Conservation (phyloP, 164 flowering plant genomes). For the Malania oleifera region DNA sequence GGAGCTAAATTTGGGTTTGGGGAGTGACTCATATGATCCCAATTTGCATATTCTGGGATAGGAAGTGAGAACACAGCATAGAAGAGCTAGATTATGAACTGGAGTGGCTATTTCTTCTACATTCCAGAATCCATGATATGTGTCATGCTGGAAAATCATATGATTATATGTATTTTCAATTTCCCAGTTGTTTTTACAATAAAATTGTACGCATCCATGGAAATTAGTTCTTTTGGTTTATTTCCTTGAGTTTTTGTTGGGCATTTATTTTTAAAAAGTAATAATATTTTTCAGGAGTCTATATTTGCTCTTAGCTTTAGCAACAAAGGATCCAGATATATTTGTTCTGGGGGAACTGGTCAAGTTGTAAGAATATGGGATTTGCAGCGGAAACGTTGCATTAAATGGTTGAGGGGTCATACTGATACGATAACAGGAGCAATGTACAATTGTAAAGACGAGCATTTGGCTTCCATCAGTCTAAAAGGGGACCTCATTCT, state of each 20-base stretch:
- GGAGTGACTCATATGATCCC: too few species aligned
- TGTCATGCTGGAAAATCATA: too few species aligned
- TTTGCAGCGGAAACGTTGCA: conserved; percentile 89
- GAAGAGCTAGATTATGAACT: too few species aligned
- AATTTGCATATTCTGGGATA: too few species aligned
- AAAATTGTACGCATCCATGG: too few species aligned
- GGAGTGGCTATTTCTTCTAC: too few species aligned
- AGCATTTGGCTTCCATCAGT: conserved; percentile 93
- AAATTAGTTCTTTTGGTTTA: too few species aligned
- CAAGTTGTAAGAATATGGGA: conserved; percentile 97
- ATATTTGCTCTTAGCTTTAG: conserved; percentile 81
- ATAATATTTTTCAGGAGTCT: conserved; percentile 63
- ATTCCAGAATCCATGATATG: too few species aligned
- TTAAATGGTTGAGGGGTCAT: conserved; percentile 95
- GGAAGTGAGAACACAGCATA: too few species aligned
- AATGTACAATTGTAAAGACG: conserved; percentile 94
- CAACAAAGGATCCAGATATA: conserved; percentile 88
- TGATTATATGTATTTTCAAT: too few species aligned
- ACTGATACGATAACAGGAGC: conserved; percentile 75
- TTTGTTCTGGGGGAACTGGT: conserved; percentile 92
- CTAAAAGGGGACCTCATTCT: conserved; percentile 83
- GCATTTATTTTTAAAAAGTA: conserved; percentile 4
- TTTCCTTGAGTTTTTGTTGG: neutral
- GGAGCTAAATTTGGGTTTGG: too few species aligned
- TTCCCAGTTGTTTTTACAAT: too few species aligned